Evolutionary conservation across 2,329 filamentous ascomycete species (phyloP), one percentile per base, ranked within the genome.

Genomic region (Fusarium sp.): DNA sequence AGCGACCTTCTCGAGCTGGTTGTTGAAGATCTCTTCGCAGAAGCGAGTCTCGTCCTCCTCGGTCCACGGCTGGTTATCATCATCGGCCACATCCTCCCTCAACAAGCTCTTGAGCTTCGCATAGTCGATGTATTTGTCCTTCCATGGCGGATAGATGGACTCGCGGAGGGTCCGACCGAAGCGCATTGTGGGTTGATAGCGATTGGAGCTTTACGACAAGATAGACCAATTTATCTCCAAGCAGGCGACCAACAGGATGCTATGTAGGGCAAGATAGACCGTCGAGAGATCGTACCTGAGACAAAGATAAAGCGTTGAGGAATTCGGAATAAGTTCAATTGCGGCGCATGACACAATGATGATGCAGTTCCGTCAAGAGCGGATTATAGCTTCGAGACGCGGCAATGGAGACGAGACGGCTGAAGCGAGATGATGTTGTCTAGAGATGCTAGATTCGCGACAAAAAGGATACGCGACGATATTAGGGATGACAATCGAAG

Each of bases 71-170:
- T 72, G 69, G 30, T 66, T 71, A 63, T 92, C 90, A 28, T 92
- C 91, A 54, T 90, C 87, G 32, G 88, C 87, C 67, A 82, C 85
- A 80, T 94, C 90, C 82, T 98, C 96, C 73, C 94, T 92, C 69
- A 99, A 86, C 67, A 99, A 88, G 79, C 88, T 88, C 88, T 98
- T 98, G 75, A 99, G 91, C 88, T 96, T 97, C 78, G 89, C 86
- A 83, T 99, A 99, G 86, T 98, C 95, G 80, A 99, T 94, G 86
- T 99, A 98, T 80, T 97, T 89, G 81, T 92, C 93, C 83, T 93
- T 93, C 96, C 96, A 99, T 80, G 95, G 94, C 76, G 89, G 85
- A 82, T 98, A 96, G 78, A 94, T 87, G 67, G 94, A 91, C 79
- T 90, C 89, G 79, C 91, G 90, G 69, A 99, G 89, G 58, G 94